Evolutionary conservation across 331 rosid genomes (phyloP).

Genomic region (Prunus yedoensis): DNA sequence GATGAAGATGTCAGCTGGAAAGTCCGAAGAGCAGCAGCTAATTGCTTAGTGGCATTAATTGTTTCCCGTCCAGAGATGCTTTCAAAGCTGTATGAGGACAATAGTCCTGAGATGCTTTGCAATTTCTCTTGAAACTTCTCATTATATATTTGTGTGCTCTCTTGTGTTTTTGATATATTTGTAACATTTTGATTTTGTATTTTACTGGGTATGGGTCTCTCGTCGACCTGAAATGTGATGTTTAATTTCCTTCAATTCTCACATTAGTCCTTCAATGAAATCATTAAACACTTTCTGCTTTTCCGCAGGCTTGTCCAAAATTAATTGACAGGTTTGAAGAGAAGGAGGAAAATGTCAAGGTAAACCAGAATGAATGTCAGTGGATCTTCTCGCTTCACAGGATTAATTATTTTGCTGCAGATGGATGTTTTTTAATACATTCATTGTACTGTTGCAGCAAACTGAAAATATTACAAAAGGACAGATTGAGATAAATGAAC

Average conservation of each 20-base stretch:
- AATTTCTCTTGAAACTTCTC: slow-evolving; percentile 1
- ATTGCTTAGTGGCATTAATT: slow-evolving; percentile 92
- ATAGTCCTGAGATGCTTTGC: slow-evolving; percentile 42
- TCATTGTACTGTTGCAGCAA: slow-evolving; percentile 93
- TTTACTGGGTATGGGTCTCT: background rate
- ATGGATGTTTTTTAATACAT: slow-evolving; percentile 95
- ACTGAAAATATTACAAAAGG: slow-evolving; percentile 94
- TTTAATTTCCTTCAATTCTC: background rate
- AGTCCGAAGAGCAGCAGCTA: slow-evolving; percentile 97
- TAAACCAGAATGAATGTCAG: slow-evolving; percentile 25
- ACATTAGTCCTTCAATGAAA: background rate
- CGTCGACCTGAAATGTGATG: background rate
- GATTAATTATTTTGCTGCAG: slow-evolving; percentile 49
- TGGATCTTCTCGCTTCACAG: slow-evolving; percentile 9
- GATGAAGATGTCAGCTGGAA: slow-evolving; percentile 99
- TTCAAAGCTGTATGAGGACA: slow-evolving; percentile 76
- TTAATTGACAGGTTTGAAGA: slow-evolving; percentile 93
- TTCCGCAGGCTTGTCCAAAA: slow-evolving; percentile 92
- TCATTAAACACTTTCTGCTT: slow-evolving; percentile 12
- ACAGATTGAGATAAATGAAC: slow-evolving; percentile 74
- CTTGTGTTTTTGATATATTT: background rate
- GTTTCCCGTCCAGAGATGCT: slow-evolving; percentile 98
- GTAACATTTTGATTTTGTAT: background rate
- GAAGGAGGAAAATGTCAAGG: slow-evolving; percentile 99
- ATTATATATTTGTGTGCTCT: too few species aligned